These are phyloP conservation scores for Curvularia sp. DNA, from an alignment of 2,329 filamentous ascomycete genomes.

Conservation along the genomic window DNA sequence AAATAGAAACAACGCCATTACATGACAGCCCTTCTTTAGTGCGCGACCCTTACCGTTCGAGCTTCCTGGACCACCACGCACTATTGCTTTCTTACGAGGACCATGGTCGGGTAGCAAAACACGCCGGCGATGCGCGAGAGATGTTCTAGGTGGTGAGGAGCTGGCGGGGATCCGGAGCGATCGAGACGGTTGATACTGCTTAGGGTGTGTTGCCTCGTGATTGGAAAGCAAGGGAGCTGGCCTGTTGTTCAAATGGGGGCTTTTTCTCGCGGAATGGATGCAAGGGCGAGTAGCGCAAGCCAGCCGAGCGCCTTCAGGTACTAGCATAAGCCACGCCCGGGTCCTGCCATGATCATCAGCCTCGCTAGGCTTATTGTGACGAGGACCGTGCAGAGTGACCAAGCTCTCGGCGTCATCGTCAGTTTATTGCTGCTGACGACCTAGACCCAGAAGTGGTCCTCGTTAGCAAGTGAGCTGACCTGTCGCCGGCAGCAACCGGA, in stretches of 20 bases:
- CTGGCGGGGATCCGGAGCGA: background rate
- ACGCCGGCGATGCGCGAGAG: background rate
- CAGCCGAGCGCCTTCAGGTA: background rate
- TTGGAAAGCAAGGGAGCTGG: background rate
- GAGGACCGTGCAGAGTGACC: background rate
- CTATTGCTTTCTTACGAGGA: background rate
- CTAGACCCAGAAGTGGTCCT: background rate
- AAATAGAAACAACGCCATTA: background rate
- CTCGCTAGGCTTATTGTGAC: background rate
- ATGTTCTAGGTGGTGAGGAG: background rate
- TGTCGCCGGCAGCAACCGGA: background rate
- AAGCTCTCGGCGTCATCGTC: background rate
- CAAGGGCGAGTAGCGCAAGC: background rate
- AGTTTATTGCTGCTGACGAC: background rate
- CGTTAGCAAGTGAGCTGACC: background rate
- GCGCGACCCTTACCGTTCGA: background rate
- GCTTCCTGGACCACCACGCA: background rate
- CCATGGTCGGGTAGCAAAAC: background rate
- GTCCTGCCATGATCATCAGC: background rate
- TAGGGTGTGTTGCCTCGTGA: background rate
- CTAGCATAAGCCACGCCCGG: slow-evolving; percentile 1
- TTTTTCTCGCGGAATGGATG: background rate
- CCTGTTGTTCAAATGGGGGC: background rate
- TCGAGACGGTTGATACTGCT: background rate
- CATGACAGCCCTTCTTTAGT: background rate